phyloP scores from a whole-genome alignment of 2,329 filamentous ascomycete genomes.

The Claviceps purpurea region DNA sequence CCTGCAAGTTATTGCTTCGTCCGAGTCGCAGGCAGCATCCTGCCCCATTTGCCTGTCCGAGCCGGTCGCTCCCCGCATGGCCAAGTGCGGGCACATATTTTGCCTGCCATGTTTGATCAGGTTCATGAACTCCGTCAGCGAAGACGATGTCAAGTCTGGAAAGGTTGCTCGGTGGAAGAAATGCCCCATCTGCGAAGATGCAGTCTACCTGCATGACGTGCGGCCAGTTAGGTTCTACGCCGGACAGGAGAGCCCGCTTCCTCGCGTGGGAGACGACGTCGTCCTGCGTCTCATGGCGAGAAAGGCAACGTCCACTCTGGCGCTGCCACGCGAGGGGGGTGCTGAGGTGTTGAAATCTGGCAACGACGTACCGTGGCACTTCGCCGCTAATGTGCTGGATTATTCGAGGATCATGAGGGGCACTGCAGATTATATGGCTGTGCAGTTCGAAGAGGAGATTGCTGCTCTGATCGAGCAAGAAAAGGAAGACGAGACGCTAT shows the following conservation, averaged over 20 bases:
- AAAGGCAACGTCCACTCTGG: conserved; percentile 67
- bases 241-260: conserved; percentile 71
- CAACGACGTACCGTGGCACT: conserved; percentile 86
- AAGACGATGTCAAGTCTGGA: conserved; percentile 52
- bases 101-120: conserved; percentile 86
- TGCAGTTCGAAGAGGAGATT: conserved; percentile 71
- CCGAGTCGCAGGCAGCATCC: conserved; percentile 73
- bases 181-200: conserved; percentile 91
- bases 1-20: conserved; percentile 80
- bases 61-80: conserved; percentile 90
- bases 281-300: conserved; percentile 77
- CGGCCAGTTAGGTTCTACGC: conserved; percentile 82
- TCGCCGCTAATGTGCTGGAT: conserved; percentile 84
- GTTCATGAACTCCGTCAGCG: conserved; percentile 78
- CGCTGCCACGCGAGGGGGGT: conserved; percentile 68
- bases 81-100: conserved; percentile 93
- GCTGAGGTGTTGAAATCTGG: conserved; percentile 54
- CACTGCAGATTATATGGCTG: conserved; percentile 71
- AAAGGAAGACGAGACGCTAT: conserved; percentile 80
- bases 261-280: conserved; percentile 76
- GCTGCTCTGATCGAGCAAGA: conserved; percentile 61
- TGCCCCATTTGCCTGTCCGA: conserved; percentile 93
- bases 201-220: conserved; percentile 81
- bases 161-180: conserved; percentile 79
- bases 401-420: conserved; percentile 95